Conservation (phyloP, 805 yeast genomes). For the Hanseniaspora singularis region DNA sequence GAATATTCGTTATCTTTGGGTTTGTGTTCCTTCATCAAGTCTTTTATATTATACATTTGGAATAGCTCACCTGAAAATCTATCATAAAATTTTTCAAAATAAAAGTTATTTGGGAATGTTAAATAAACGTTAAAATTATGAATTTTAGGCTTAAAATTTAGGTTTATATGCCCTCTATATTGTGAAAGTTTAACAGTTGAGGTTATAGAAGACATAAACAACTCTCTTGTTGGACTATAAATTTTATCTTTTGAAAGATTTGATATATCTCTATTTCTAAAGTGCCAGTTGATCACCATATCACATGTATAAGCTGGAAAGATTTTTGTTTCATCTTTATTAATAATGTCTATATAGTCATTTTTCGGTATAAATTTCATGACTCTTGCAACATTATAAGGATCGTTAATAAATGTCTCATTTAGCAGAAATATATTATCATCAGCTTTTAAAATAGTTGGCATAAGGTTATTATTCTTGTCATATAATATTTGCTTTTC, state of each 20-base stretch:
- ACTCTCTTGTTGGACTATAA: neutral
- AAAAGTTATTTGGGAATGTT: conserved; percentile 55
- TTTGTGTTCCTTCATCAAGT: conserved; percentile 32
- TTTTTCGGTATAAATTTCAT: conserved; percentile 48
- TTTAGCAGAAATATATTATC: conserved; percentile 74
- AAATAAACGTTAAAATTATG: conserved; percentile 38
- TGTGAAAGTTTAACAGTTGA: neutral
- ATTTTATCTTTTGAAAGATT: conserved; percentile 32
- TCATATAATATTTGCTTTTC: conserved; percentile 2
- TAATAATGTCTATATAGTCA: conserved; percentile 20
- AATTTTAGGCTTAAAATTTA: conserved; percentile 17
- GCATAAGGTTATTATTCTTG: neutral
- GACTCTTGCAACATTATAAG: conserved; percentile 77
- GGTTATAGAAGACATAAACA: conserved; percentile 3
- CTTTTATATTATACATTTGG: conserved; percentile 57
- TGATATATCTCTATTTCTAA: conserved; percentile 75
- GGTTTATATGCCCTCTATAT: conserved; percentile 8
- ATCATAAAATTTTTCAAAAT: conserved; percentile 77
- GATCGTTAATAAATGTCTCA: conserved; percentile 81
- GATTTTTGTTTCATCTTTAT: conserved; percentile 19
- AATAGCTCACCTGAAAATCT: conserved; percentile 73
- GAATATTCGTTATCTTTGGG: conserved; percentile 27
- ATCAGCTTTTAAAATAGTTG: conserved; percentile 22
- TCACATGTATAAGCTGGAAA: conserved; percentile 42
- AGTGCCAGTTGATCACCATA: conserved; percentile 80